Conservation (phyloP, 2,329 filamentous ascomycete species). For the Basipetospora chlamydospora region DNA sequence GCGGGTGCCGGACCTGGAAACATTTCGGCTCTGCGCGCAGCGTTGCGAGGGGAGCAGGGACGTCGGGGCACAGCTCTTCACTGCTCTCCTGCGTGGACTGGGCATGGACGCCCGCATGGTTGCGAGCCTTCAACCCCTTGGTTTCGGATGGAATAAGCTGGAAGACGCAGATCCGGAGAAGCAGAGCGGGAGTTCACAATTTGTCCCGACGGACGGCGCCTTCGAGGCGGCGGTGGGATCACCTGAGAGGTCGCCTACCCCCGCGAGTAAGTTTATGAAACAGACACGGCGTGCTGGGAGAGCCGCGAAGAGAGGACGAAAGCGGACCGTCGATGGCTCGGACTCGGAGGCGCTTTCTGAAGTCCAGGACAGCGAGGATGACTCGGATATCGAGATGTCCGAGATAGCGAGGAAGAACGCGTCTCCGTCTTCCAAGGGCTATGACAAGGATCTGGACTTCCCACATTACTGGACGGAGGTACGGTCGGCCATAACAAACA, state of each 20-base stretch:
- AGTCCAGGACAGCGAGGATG: slow-evolving; percentile 40
- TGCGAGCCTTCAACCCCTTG: slow-evolving; percentile 69
- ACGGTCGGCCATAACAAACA: slow-evolving; percentile 66
- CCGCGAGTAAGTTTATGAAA: slow-evolving; percentile 9
- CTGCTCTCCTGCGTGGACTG: slow-evolving; percentile 64
- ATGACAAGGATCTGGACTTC: slow-evolving; percentile 64
- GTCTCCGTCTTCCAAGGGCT: slow-evolving; percentile 31
- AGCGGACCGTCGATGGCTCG: not conserved
- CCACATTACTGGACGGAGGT: slow-evolving; percentile 92
- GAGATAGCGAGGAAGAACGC: slow-evolving; percentile 10
- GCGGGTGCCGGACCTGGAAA: slow-evolving; percentile 47
- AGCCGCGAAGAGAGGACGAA: not conserved
- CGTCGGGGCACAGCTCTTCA: slow-evolving; percentile 79
- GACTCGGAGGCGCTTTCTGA: slow-evolving; percentile 12
- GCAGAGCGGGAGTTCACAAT: no score
- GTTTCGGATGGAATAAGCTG: slow-evolving; percentile 78
- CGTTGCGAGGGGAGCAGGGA: slow-evolving; percentile 71
- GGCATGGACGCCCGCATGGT: slow-evolving; percentile 75
- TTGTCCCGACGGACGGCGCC: no score
- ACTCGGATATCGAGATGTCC: slow-evolving; percentile 37
- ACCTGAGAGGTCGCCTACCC: no score
- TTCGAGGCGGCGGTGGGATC: no score
- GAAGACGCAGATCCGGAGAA: slow-evolving; percentile 57
- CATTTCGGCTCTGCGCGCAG: slow-evolving; percentile 55
- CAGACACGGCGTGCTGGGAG: slow-evolving; percentile 5